Percentiles rank a stretch among this genome's conserved stretches.
Evolutionary conservation across 2,329 filamentous ascomycete genomes (phyloP).

Genomic region (Aureobasidium lini): DNA sequence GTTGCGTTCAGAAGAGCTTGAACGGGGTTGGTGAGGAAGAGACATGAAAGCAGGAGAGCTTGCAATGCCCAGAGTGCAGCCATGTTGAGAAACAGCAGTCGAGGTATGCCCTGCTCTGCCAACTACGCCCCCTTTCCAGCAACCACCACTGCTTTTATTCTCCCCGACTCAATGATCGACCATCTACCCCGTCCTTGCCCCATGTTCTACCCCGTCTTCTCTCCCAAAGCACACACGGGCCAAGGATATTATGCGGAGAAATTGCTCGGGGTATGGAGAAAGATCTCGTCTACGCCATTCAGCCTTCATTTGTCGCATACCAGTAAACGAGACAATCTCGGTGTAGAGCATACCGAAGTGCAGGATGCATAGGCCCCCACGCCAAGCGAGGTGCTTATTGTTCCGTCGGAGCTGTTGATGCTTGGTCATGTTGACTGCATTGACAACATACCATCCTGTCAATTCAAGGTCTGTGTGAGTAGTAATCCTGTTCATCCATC

Average conservation of each 20-base stretch:
- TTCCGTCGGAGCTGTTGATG: neutral
- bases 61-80: neutral
- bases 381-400: neutral
- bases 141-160: no score
- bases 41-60: neutral
- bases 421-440: no score
- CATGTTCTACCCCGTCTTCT: neutral
- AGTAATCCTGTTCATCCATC: no score
- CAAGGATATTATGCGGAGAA: no score
- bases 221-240: neutral
- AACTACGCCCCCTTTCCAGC: no score
- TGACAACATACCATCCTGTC: no score
- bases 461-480: no score
- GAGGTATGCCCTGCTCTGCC: neutral
- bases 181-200: neutral
- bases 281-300: neutral
- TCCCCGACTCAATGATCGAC: neutral
- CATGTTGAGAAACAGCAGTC: neutral
- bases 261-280: neutral
- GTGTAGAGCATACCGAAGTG: neutral
- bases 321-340: neutral
- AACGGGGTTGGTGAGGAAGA: neutral
- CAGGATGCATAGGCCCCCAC: neutral
- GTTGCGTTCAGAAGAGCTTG: slow-evolving; percentile 22
- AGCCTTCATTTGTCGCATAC: no score